Evolutionary conservation across 306 rosid species (phyloP).

Genomic region (Alnus rubra): DNA sequence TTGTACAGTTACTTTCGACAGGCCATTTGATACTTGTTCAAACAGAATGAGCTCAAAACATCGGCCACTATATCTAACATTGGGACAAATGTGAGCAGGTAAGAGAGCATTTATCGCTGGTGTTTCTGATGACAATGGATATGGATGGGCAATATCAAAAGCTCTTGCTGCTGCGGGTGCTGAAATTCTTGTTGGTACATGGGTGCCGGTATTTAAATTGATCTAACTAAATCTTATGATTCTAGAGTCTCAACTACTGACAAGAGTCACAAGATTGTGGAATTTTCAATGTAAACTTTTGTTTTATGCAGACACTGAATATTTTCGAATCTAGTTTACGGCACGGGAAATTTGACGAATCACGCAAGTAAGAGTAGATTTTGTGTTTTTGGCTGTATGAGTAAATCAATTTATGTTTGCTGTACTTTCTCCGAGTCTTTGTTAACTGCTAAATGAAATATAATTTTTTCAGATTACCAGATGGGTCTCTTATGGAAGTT

Average conservation of each 20-base stretch:
- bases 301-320: constrained; percentile 69
- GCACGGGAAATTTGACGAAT: constrained; percentile 91
- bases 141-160: constrained; percentile 98
- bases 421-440: background rate
- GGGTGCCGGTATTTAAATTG: constrained; percentile 87
- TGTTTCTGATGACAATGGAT: constrained; percentile 92
- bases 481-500: constrained; percentile 91
- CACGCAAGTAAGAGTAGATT: constrained; percentile 53
- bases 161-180: constrained; percentile 98
- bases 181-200: constrained; percentile 92
- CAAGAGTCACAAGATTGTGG: constrained; percentile 1
- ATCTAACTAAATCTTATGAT: background rate
- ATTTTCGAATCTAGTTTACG: constrained; percentile 90
- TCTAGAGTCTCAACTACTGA: background rate
- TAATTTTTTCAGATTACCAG: constrained; percentile 62
- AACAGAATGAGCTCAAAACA: background rate
- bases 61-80: background rate
- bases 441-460: constrained; percentile 22
- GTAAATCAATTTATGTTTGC: background rate
- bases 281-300: constrained; percentile 25
- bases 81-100: constrained; percentile 43
- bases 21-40: background rate
- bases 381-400: background rate
- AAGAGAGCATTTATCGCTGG: constrained; percentile 97
- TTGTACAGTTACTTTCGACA: no score